Evolutionary conservation across 768 basidiomycete genomes (phyloP).

Genomic region (Lactarius indigo): DNA sequence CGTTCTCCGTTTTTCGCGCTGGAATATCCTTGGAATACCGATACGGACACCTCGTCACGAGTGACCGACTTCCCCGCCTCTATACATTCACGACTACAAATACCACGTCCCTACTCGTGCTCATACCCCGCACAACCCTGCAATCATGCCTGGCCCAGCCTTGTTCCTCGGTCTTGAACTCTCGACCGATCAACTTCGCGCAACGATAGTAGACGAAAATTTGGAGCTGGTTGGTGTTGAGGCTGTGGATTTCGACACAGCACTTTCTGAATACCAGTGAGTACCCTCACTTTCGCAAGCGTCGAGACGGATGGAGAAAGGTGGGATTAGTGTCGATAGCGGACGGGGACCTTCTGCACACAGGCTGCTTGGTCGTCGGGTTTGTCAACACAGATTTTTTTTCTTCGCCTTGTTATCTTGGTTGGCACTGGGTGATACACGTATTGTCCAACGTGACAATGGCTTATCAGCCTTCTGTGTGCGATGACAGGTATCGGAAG

Average conservation of each 20-base stretch:
- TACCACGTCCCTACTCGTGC: background rate
- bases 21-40: conserved; percentile 2
- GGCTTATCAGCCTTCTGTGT: conserved; percentile 9
- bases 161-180: conserved; percentile 81
- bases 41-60: conserved; percentile 12
- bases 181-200: conserved; percentile 78
- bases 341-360: background rate
- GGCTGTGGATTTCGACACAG: conserved; percentile 77
- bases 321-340: background rate
- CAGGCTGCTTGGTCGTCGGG: background rate
- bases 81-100: conserved; percentile 7
- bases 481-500: background rate
- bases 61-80: conserved; percentile 6
- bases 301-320: background rate
- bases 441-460: conserved; percentile 1
- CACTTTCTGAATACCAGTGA: conserved; percentile 78
- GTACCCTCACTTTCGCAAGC: conserved; percentile 32
- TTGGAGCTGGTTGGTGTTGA: conserved; percentile 81
- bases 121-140: background rate
- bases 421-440: background rate
- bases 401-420: conserved; percentile 10
- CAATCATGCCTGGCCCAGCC: too few species aligned
- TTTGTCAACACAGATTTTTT: background rate
- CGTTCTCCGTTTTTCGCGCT: conserved; percentile 4
- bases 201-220: conserved; percentile 78